Evolutionary conservation across 441 rosid species (phyloP), one percentile per base, ranked within the genome.

Genomic region (Omphalea diandra): DNA sequence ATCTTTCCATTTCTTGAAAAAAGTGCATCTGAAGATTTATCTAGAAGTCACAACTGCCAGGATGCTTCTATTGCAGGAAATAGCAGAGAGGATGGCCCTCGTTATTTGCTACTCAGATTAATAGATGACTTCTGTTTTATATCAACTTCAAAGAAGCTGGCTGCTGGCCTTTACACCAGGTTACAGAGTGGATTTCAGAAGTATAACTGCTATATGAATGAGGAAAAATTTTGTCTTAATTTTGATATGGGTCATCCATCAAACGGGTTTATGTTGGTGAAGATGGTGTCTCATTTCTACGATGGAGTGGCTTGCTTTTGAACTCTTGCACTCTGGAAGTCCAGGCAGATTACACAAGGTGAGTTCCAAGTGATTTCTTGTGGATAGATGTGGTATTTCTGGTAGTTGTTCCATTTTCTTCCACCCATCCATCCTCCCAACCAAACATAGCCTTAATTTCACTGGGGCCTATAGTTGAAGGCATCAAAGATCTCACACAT

Each of bases 261-360:
- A 29, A 85, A 73, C 17, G 78, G 76, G 67, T 75, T 65, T 82
- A 74, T 75, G 81, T 82, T 67, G 84, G 86, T 77, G 86, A 78
- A 57, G 86, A 83, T 80, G 89, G 87, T 56, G 75, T 76, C 62
- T 66, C 81, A 67, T 95, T 90, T 75, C 63, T 88, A 69, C 82
- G 77, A 49, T 95, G 97, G 99, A 88, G 95, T 71, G 99, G 98
- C 57, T 80, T 93, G 79, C 90, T 95, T 12, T 75, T 90, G 32
- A 95, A 95, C 67, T 83, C 84, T 49, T 50, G 69, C 68, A 82
- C 90, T 78, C 77, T 87, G 44, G 97, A 95, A 80, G 83, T 95
- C 72, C 98, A 90, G 82, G 96, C 84, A 59, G 99, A 95, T 75
- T 95, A 95, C 81, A 77, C 86, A 63, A 89, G 96, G 97, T 93